Conservation (phyloP, 257 asterid genomes). For the Solanum arcanum region DNA sequence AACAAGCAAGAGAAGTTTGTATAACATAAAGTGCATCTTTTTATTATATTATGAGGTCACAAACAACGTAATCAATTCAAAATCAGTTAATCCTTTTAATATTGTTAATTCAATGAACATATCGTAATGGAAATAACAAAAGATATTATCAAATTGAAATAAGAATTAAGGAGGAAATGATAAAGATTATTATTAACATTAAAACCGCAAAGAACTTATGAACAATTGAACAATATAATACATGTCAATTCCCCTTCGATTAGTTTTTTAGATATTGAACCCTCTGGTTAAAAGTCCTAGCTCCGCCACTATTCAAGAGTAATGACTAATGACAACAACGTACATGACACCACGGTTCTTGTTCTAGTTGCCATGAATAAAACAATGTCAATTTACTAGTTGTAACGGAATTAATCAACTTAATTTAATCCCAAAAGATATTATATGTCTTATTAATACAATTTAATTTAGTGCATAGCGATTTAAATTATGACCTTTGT, state of each 20-base stretch:
- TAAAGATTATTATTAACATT: not conserved
- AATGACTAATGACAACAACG: not conserved
- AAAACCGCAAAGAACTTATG: not conserved
- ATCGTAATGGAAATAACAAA: too few species aligned
- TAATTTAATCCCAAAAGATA: not conserved
- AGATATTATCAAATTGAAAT: too few species aligned
- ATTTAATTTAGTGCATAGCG: not conserved
- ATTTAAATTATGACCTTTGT: too few species aligned
- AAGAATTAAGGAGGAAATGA: not conserved
- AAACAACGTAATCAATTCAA: not conserved
- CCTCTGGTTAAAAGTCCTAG: too few species aligned
- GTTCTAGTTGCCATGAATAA: not conserved
- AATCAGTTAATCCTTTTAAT: not conserved
- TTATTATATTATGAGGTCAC: not conserved
- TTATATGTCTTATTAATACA: too few species aligned
- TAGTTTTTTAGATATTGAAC: too few species aligned
- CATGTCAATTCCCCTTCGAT: fast-evolving
- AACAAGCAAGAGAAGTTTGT: not conserved
- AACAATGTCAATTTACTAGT: not conserved
- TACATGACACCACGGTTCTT: not conserved
- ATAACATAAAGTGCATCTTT: not conserved
- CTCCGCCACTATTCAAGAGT: too few species aligned
- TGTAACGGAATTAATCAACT: too few species aligned
- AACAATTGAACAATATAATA: not conserved
- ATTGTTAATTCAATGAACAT: too few species aligned